Evolutionary conservation across 192 early-diverging fungal species (phyloP).

Genomic region (Backusella tuberculispora): DNA sequence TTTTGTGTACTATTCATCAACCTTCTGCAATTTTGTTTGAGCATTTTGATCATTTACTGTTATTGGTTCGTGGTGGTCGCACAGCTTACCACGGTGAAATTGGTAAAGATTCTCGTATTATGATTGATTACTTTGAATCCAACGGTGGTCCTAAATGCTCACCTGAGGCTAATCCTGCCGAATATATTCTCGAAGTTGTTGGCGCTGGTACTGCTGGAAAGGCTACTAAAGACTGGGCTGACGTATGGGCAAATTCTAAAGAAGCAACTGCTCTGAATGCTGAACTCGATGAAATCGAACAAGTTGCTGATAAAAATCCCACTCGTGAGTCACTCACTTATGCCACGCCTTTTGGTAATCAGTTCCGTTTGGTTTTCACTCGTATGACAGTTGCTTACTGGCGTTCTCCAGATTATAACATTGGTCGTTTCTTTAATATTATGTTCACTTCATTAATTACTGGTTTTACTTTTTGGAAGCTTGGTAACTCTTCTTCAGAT

Average conservation of each 20-base stretch:
- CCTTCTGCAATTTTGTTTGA: conserved; percentile 83
- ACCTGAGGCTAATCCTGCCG: conserved; percentile 75
- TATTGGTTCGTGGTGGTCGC: conserved; percentile 79
- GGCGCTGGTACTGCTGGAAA: conserved; percentile 66
- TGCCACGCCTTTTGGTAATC: conserved; percentile 47
- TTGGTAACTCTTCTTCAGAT: conserved; percentile 57
- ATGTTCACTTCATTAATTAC: conserved; percentile 61
- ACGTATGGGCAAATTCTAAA: conserved; percentile 67
- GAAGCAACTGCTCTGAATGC: conserved; percentile 46
- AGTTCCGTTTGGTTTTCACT: conserved; percentile 61
- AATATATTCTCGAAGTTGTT: conserved; percentile 84
- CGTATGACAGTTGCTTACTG: conserved; percentile 73
- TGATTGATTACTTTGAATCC: conserved; percentile 76
- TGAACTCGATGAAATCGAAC: conserved; percentile 59
- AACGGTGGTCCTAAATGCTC: conserved; percentile 72
- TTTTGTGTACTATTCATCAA: conserved; percentile 87
- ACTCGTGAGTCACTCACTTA: conserved; percentile 46
- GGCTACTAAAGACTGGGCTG: conserved; percentile 66
- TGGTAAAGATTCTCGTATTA: conserved; percentile 60
- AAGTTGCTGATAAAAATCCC: conserved; percentile 32
- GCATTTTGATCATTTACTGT: conserved; percentile 82
- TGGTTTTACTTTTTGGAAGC: conserved; percentile 76
- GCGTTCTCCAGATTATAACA: conserved; percentile 76
- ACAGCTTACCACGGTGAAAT: conserved; percentile 85
- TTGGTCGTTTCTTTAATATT: conserved; percentile 66